Evolutionary conservation across 2,329 filamentous ascomycete genomes (phyloP), one percentile per base, ranked within the genome.

Genomic region (Alternaria gansuensis): DNA sequence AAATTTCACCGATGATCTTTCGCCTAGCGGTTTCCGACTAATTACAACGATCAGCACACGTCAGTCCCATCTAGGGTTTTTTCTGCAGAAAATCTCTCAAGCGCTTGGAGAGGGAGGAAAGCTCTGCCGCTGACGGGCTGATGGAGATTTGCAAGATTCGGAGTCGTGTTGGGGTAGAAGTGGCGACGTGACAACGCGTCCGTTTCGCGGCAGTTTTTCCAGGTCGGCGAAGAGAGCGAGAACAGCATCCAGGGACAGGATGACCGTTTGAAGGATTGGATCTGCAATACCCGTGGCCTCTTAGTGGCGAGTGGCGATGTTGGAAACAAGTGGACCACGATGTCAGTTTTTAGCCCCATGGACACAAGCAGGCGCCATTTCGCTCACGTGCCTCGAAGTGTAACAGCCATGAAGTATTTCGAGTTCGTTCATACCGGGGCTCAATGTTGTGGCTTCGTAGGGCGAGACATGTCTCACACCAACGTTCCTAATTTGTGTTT

Each of bases 41-140:
- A n/a, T n/a, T n/a, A 44, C 45, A 54, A 57, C 29, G 61, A 64
- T 66, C 63, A 54, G 48, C 63, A 36, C 46, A 50, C 54, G 49
- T 49, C 49, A 39, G n/a, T 55, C 33, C 58, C 29, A 40, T 49
- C 54, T 28, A 23, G 50, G 40, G n/a, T n/a, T 17, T 36, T 17
- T 36, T 33, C 29, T 56, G 54, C 50, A 36, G 37, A 51, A 45
- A 50, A 39, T 52, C 45, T 28, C 44, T 49, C 36, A 26, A 24
- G 44, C 48, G 51, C 56, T 40, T 51, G 45, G 52, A 51, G 39
- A 52, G 48, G 24, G 46, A 33, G 26, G 43, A 36, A 57, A 43
- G 28, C 43, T 44, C 17, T 54, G 41, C 36, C 31, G 45, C 37
- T 44, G 39, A 37, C 39, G 43, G 48, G 23, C 39, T 39, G 54